These are phyloP conservation scores for Sugiyamaella americana DNA, from an alignment of 805 yeast genomes.

Conservation along the genomic window DNA sequence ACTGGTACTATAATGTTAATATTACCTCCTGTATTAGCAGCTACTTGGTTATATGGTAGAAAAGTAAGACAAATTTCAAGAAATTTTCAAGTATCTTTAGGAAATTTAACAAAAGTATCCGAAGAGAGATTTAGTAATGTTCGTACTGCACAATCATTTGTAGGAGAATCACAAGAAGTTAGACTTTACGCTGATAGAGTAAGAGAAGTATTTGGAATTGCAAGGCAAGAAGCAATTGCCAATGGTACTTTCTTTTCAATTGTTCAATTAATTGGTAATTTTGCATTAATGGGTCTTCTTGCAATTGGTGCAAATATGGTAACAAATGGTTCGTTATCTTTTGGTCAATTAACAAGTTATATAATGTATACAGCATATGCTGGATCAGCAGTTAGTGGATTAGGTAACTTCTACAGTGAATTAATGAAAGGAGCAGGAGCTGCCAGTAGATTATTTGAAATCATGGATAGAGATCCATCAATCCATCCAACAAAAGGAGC, in stretches of 20 bases:
- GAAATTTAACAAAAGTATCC: constrained; percentile 78
- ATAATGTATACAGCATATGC: constrained; percentile 94
- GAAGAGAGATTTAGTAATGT: constrained; percentile 87
- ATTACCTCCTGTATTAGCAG: constrained; percentile 75
- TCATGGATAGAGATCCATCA: constrained; percentile 68
- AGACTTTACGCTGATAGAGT: constrained; percentile 69
- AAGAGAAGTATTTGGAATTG: constrained; percentile 55
- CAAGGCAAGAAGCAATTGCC: constrained; percentile 72
- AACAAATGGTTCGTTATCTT: constrained; percentile 62
- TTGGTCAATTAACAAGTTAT: constrained; percentile 87
- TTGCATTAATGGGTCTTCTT: constrained; percentile 68
- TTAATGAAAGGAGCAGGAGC: constrained; percentile 98
- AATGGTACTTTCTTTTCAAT: constrained; percentile 72
- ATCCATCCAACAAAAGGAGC: constrained; percentile 64
- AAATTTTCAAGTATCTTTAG: constrained; percentile 75
- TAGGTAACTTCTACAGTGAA: constrained; percentile 88
- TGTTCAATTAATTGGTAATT: constrained; percentile 80
- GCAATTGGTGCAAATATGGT: constrained; percentile 82
- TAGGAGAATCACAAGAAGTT: constrained; percentile 75
- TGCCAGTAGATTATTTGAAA: constrained; percentile 82
- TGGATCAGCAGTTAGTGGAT: constrained; percentile 86
- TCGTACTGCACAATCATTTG: constrained; percentile 83
- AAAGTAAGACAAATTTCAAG: constrained; percentile 68
- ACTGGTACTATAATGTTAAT: constrained; percentile 75
- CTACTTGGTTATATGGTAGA: constrained; percentile 79